Evolutionary conservation across 2,329 filamentous ascomycete species (phyloP).

Genomic region (Penicillium sclerotigenum): DNA sequence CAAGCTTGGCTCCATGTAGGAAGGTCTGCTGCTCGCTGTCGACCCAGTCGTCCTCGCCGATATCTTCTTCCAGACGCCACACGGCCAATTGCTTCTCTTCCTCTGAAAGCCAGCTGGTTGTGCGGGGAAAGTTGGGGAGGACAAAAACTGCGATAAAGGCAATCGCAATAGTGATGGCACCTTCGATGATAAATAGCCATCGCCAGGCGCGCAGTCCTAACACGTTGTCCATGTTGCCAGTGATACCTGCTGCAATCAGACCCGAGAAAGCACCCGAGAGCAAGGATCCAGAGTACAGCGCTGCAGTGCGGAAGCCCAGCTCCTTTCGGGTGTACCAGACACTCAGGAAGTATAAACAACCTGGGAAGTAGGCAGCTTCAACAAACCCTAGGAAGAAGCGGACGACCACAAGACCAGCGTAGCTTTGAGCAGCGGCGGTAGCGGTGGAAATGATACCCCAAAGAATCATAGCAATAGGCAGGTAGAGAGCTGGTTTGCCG

Average conservation of each 20-base stretch:
- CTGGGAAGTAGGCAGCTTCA: conserved; percentile 38
- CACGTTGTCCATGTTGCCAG: conserved; percentile 58
- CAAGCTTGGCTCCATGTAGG: conserved; percentile 52
- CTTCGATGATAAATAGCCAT: conserved; percentile 70
- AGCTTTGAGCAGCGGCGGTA: conserved; percentile 43
- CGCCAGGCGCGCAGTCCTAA: conserved; percentile 58
- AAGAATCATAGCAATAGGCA: conserved; percentile 54
- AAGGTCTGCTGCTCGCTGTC: conserved; percentile 53
- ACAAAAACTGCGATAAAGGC: conserved; percentile 58
- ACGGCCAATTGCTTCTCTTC: conserved; percentile 57
- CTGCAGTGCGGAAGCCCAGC: conserved; percentile 44
- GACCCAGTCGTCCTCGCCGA: conserved; percentile 63
- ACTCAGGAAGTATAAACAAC: conserved; percentile 39
- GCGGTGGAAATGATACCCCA: conserved; percentile 61
- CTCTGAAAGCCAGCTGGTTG: conserved; percentile 57
- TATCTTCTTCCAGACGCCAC: conserved; percentile 62
- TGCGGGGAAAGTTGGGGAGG: conserved; percentile 65
- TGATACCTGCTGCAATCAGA: conserved; percentile 63
- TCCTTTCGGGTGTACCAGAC: conserved; percentile 25
- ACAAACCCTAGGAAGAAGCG: conserved; percentile 47
- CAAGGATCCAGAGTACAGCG: conserved; percentile 60
- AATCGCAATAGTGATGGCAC: conserved; percentile 60
- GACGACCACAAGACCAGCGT: conserved; percentile 45
- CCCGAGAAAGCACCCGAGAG: conserved; percentile 71
- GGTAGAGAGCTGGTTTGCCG: conserved; percentile 50